A percentile compares a stretch with the other conserved stretches of the same genome.
phyloP scores from a whole-genome alignment of 1,284 basidiomycete genomes.

The Peniophora sp. region DNA sequence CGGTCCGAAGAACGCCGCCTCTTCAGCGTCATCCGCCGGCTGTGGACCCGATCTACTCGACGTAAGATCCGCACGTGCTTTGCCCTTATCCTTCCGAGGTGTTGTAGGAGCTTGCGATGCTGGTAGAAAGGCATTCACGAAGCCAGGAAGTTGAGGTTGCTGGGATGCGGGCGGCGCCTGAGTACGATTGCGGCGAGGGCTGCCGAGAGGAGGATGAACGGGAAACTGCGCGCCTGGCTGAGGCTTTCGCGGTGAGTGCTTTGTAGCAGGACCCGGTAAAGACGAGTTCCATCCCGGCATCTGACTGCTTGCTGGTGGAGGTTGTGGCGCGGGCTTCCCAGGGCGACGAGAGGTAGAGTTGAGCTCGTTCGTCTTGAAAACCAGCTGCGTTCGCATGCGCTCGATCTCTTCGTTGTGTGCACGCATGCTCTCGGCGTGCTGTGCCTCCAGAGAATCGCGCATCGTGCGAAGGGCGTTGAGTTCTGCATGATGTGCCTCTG shows the following conservation, averaged over 20 bases:
- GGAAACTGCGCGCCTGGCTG: constrained; percentile 11
- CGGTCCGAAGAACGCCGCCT: constrained; percentile 33
- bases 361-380: constrained; percentile 72
- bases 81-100: constrained; percentile 13
- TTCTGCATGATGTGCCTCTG: constrained; percentile 51
- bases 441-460: constrained; percentile 52
- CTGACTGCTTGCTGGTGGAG: constrained; percentile 24
- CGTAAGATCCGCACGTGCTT: constrained; percentile 7
- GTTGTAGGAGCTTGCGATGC: constrained; percentile 8
- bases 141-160: constrained; percentile 20
- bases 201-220: constrained; percentile 5
- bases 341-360: constrained; percentile 50
- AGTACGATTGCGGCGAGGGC: neutral
- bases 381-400: constrained; percentile 57
- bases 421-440: constrained; percentile 44
- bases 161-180: constrained; percentile 3
- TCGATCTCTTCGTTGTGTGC: constrained; percentile 62
- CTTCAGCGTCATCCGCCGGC: constrained; percentile 15
- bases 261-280: constrained; percentile 19
- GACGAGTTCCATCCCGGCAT: constrained; percentile 28
- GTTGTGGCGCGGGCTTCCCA: constrained; percentile 28
- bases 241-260: constrained; percentile 30
- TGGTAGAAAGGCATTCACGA: constrained; percentile 25
- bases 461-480: constrained; percentile 47
- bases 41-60: no score